Evolutionary conservation across 2,329 filamentous ascomycete genomes (phyloP).

Genomic region (Orbilia blumenaviensis): DNA sequence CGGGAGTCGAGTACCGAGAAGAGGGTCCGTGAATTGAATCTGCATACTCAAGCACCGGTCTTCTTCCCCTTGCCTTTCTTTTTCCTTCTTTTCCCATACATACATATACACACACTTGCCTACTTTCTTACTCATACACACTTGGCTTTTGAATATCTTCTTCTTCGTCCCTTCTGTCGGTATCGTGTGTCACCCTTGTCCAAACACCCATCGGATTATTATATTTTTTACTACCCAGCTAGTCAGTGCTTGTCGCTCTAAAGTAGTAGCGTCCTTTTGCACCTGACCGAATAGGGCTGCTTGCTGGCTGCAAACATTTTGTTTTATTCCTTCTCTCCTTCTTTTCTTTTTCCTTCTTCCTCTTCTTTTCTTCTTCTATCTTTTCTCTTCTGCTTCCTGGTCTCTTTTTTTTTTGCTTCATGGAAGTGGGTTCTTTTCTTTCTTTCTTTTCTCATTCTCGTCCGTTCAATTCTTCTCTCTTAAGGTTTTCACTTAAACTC

Average conservation of each 20-base stretch:
- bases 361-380: background rate
- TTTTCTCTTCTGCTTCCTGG: background rate
- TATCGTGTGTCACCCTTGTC: background rate
- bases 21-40: background rate
- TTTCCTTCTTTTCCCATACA: background rate
- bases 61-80: background rate
- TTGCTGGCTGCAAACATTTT: background rate
- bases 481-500: conserved; percentile 12
- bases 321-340: background rate
- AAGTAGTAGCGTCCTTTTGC: background rate
- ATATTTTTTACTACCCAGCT: background rate
- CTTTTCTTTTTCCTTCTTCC: background rate
- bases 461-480: conserved; percentile 1
- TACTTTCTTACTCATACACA: background rate
- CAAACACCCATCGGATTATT: conserved; percentile 10
- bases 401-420: background rate
- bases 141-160: background rate
- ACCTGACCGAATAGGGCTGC: conserved; percentile 37
- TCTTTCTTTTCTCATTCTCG: background rate
- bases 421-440: background rate
- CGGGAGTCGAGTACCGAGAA: conserved; percentile 19
- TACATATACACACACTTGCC: background rate
- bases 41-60: background rate
- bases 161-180: background rate
- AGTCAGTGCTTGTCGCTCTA: conserved; percentile 26